phyloP scores from a whole-genome alignment of 495 filamentous ascomycete species.

The Neurospora sp. region DNA sequence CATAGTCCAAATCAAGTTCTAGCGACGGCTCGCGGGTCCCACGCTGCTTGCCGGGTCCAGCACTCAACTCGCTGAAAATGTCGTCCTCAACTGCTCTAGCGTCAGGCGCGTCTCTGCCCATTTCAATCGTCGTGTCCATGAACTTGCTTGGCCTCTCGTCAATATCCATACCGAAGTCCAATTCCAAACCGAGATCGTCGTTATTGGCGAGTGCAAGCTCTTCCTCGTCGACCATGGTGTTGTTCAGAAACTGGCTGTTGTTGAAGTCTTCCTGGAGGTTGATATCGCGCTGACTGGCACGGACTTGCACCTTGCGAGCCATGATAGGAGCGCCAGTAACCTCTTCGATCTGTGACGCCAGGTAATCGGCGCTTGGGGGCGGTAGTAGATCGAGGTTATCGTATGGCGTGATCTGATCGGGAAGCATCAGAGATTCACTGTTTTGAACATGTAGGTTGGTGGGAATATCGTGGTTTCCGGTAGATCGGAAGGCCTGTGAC shows the following conservation, averaged over 20 bases:
- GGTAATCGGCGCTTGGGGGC: constrained; percentile 63
- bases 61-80: constrained; percentile 56
- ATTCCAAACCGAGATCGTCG: constrained; percentile 47
- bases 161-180: constrained; percentile 51
- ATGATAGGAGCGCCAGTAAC: constrained; percentile 38
- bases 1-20: constrained; percentile 39
- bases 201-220: constrained; percentile 39
- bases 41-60: constrained; percentile 36
- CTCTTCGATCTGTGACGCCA: constrained; percentile 56
- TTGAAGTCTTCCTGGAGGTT: constrained; percentile 49
- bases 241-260: constrained; percentile 60
- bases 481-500: constrained; percentile 62
- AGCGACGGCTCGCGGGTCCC: constrained; percentile 31
- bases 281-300: constrained; percentile 54
- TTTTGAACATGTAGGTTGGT: constrained; percentile 50
- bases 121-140: constrained; percentile 63
- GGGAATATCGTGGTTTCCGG: constrained; percentile 72
- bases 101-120: constrained; percentile 69
- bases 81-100: constrained; percentile 60
- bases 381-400: constrained; percentile 62
- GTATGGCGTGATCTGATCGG: constrained; percentile 80
- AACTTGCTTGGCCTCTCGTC: constrained; percentile 34
- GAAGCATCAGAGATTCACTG: constrained; percentile 65
- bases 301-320: constrained; percentile 36
- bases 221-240: constrained; percentile 47